Conservation (phyloP, 257 asterid species). For the Capsicum pubescens region DNA sequence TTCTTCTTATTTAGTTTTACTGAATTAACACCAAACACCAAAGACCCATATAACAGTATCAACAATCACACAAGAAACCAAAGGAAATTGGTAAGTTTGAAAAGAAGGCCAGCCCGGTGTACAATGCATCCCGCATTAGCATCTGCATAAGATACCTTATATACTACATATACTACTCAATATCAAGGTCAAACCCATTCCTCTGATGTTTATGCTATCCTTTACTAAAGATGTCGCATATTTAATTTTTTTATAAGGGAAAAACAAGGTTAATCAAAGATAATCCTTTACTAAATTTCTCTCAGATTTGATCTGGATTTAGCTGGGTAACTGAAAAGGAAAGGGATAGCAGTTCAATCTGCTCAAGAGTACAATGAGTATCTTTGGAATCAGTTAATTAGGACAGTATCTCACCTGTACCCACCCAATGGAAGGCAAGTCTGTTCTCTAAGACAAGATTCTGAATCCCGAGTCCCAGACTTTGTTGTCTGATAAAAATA, state of each 20-base stretch:
- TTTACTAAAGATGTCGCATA: background rate
- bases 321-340: conserved; percentile 16
- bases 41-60: background rate
- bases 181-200: background rate
- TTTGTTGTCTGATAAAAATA: conserved; percentile 74
- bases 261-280: background rate
- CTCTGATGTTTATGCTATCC: background rate
- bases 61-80: background rate
- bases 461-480: conserved; percentile 88
- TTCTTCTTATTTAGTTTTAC: conserved; percentile 14
- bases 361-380: conserved; percentile 16
- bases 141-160: background rate
- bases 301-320: background rate
- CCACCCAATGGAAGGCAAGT: conserved; percentile 98
- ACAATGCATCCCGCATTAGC: background rate
- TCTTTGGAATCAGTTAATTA: background rate
- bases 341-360: conserved; percentile 8
- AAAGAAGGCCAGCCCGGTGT: background rate
- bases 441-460: conserved; percentile 80
- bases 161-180: background rate
- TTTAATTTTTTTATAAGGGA: background rate
- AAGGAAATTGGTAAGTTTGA: background rate
- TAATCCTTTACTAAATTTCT: background rate
- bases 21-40: conserved; percentile 11
- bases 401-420: conserved; percentile 73